phyloP scores from a whole-genome alignment of 768 basidiomycete species.

The Lentinula sp. region DNA sequence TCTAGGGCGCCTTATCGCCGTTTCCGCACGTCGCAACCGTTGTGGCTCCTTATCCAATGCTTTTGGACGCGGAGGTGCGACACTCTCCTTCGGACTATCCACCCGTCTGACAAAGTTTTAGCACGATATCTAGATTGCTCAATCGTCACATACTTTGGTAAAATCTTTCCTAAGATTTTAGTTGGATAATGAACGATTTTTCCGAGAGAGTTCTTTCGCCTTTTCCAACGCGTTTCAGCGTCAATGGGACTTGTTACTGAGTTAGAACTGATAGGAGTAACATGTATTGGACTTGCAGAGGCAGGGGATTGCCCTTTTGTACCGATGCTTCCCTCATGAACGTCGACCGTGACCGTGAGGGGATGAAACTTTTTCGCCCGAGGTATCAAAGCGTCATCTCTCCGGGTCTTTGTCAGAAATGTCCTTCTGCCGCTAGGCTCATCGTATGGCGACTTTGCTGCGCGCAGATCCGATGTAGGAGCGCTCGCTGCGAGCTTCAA shows the following conservation, averaged over 20 bases:
- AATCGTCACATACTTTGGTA: not conserved
- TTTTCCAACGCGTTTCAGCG: not conserved
- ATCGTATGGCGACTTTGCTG: constrained; percentile 1
- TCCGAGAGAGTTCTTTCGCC: not conserved
- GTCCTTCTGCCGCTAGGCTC: not conserved
- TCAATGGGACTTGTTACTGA: not conserved
- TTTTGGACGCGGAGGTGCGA: not conserved
- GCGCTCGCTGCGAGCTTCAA: not conserved
- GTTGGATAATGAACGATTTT: not conserved
- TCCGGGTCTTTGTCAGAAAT: not conserved
- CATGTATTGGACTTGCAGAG: not conserved
- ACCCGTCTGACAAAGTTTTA: not conserved
- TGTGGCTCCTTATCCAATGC: not conserved
- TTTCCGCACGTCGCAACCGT: constrained; percentile 1
- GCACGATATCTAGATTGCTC: no score
- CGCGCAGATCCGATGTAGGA: not conserved
- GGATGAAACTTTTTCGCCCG: not conserved
- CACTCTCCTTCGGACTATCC: not conserved
- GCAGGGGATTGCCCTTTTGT: not conserved
- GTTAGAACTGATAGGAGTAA: not conserved
- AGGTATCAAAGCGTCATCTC: not conserved
- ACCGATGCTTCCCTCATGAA: not conserved
- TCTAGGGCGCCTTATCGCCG: not conserved
- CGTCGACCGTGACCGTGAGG: not conserved
- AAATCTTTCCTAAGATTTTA: not conserved